A percentile compares a stretch with the other conserved stretches of the same genome.
Conservation (phyloP, 208 protist species). For the Trypanosoma rangeli region DNA sequence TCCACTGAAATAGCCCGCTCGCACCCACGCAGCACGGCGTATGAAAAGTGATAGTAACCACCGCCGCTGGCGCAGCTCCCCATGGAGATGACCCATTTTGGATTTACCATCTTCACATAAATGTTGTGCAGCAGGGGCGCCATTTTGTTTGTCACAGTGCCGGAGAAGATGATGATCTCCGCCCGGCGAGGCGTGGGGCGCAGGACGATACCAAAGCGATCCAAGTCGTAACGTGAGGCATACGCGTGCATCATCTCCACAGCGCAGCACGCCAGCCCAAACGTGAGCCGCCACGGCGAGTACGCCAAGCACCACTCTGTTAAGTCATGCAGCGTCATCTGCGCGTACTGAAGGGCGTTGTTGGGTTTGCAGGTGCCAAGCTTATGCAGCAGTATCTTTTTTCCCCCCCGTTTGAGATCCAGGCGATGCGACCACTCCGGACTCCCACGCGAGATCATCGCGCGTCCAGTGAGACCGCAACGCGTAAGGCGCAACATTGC, state of each 20-base stretch:
- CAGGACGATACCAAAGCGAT: slow-evolving; percentile 98
- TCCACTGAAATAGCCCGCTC: slow-evolving; percentile 98
- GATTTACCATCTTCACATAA: slow-evolving; percentile 97
- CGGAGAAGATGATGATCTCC: slow-evolving; percentile 98
- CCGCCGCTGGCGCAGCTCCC: slow-evolving; percentile 98
- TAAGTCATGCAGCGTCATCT: slow-evolving; percentile 91
- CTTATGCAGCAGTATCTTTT: slow-evolving; percentile 86
- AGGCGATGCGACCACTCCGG: slow-evolving; percentile 90
- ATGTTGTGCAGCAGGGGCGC: slow-evolving; percentile 97
- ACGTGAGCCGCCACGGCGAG: slow-evolving; percentile 98
- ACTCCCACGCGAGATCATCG: slow-evolving; percentile 91
- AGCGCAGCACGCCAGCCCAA: slow-evolving; percentile 97
- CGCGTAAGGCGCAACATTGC: slow-evolving; percentile 73
- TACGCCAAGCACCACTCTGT: slow-evolving; percentile 90
- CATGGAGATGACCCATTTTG: slow-evolving; percentile 94
- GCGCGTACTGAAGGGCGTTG: slow-evolving; percentile 90
- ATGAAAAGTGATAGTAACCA: slow-evolving; percentile 99
- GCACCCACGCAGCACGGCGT: slow-evolving; percentile 96
- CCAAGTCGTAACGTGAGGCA: slow-evolving; percentile 96
- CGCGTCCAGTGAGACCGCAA: slow-evolving; percentile 61
- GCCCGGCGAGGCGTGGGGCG: slow-evolving; percentile 95
- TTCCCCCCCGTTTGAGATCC: slow-evolving; percentile 90
- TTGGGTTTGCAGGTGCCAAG: slow-evolving; percentile 90
- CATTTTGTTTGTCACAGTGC: slow-evolving; percentile 99
- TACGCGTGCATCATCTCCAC: slow-evolving; percentile 99